These are phyloP conservation scores for Beverwykella pulmonaria DNA, from an alignment of 495 filamentous ascomycete species.

Conservation along the genomic window DNA sequence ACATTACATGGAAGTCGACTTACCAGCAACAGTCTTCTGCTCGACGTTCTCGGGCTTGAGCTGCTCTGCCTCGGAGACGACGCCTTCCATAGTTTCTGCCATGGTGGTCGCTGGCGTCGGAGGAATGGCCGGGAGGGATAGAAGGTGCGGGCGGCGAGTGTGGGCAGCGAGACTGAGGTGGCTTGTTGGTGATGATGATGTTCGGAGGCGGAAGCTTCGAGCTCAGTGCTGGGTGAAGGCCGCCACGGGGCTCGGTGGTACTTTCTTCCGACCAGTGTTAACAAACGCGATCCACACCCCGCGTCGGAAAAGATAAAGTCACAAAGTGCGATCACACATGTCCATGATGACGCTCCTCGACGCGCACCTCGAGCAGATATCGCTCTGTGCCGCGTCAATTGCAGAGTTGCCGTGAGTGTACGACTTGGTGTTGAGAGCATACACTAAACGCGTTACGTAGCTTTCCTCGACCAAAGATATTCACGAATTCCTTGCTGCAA, in stretches of 20 bases:
- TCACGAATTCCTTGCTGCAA: constrained; percentile 88
- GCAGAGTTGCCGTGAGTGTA: constrained; percentile 74
- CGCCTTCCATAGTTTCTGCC: constrained; percentile 50
- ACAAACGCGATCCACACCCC: constrained; percentile 15
- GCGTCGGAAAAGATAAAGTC: neutral
- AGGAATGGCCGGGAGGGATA: constrained; percentile 11
- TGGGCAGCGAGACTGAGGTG: neutral
- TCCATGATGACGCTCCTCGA: constrained; percentile 68
- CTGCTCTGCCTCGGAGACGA: constrained; percentile 38
- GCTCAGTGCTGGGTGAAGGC: neutral
- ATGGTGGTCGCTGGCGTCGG: constrained; percentile 32
- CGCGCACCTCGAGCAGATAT: constrained; percentile 88
- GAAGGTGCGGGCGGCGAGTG: constrained; percentile 15
- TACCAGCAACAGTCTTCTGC: constrained; percentile 39
- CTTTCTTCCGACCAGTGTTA: constrained; percentile 16
- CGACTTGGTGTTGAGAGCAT: neutral
- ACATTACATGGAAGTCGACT: constrained; percentile 12
- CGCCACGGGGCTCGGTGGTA: neutral
- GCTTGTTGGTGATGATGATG: constrained; percentile 10
- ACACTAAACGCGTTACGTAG: constrained; percentile 40
- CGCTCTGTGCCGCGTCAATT: constrained; percentile 78
- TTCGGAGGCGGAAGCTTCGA: constrained; percentile 27
- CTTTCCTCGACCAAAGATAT: constrained; percentile 89
- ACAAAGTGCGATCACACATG: neutral
- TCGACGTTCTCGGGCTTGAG: constrained; percentile 32